Evolutionary conservation across 2,329 filamentous ascomycete genomes (phyloP).

Genomic region (Claviceps pazoutovae): DNA sequence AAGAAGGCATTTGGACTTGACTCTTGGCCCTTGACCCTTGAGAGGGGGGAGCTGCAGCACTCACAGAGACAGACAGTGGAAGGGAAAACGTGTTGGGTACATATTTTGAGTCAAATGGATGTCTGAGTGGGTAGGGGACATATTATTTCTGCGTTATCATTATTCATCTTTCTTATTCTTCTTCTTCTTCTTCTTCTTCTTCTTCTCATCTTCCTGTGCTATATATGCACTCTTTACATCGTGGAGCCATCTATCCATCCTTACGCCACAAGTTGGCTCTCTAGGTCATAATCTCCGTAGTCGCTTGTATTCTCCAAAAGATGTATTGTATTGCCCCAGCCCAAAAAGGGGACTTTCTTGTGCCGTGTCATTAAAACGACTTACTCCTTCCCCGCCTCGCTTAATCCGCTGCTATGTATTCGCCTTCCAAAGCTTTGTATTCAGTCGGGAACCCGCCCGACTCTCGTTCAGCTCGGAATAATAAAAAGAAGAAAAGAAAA

Average conservation of each 20-base stretch:
- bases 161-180: slow-evolving; percentile 4
- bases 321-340: background rate
- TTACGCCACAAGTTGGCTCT: background rate
- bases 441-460: slow-evolving; percentile 7
- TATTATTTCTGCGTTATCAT: background rate
- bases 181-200: slow-evolving; percentile 2
- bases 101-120: too few species aligned
- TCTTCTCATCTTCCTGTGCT: slow-evolving; percentile 1
- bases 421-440: background rate
- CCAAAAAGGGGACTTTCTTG: background rate
- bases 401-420: background rate
- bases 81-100: too few species aligned
- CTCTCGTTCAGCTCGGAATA: background rate
- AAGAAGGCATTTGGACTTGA: slow-evolving; percentile 32
- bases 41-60: background rate
- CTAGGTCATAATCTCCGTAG: background rate
- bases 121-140: too few species aligned
- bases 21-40: slow-evolving; percentile 11
- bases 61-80: background rate
- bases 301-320: background rate
- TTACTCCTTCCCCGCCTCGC: background rate
- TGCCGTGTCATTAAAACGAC: background rate
- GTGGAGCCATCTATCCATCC: background rate
- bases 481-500: background rate
- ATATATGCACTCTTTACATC: slow-evolving; percentile 6